A percentile compares a stretch with the other conserved stretches of the same genome.
phyloP scores from a whole-genome alignment of 73 alveolate genomes.

The Paramecium caudatum region DNA sequence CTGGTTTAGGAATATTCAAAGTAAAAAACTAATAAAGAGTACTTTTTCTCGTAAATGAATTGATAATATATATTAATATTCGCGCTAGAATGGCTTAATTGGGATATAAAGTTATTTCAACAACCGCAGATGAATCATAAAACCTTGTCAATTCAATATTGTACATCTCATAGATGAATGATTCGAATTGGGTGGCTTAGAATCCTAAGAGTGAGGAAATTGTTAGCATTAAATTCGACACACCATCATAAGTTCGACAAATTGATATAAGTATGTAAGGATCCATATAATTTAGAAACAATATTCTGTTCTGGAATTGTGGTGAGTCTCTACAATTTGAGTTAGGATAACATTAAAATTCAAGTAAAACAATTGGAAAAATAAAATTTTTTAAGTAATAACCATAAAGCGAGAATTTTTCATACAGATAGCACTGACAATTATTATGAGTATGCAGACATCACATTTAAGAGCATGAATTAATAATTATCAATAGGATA shows the following conservation, averaged over 20 bases:
- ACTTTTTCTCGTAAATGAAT: not conserved
- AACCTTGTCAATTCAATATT: not conserved
- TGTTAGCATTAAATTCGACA: not conserved
- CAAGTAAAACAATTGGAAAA: not conserved
- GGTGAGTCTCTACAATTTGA: not conserved
- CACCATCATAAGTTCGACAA: not conserved
- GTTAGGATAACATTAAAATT: not conserved
- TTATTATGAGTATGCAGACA: not conserved
- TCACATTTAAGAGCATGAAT: not conserved
- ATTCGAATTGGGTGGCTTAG: not conserved
- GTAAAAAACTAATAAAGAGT: not conserved
- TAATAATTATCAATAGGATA: not conserved
- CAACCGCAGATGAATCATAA: not conserved
- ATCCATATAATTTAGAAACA: not conserved
- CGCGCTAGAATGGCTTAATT: constrained; percentile 29
- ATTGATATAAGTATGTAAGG: not conserved
- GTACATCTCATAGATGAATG: not conserved
- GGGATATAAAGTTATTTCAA: not conserved
- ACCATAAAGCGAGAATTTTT: not conserved
- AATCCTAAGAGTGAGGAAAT: not conserved
- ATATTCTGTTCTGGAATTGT: not conserved
- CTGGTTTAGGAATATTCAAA: not conserved
- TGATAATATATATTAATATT: constrained; percentile 1
- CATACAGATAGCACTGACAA: not conserved
- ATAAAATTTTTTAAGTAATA: not conserved